phyloP scores from a whole-genome alignment of 2,329 filamentous ascomycete species.

The Amylocarpus encephaloides region DNA sequence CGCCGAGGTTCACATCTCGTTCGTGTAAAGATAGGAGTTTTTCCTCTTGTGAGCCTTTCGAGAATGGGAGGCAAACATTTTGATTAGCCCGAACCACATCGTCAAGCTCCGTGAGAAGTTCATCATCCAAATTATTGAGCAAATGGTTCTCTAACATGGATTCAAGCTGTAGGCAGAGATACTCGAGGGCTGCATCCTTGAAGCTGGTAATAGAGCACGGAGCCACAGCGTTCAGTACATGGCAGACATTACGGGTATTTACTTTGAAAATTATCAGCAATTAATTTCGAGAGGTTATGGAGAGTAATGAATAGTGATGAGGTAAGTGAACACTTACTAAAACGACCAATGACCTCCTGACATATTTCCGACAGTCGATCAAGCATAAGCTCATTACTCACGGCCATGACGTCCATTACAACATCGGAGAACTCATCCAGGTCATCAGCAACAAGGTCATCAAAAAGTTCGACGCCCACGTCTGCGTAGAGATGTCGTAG shows the following conservation, averaged over 20 bases:
- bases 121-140: constrained; percentile 77
- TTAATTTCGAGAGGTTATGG: too few relatives aligned
- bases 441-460: constrained; percentile 62
- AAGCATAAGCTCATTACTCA: constrained; percentile 92
- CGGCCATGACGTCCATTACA: constrained; percentile 83
- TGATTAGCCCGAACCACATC: constrained; percentile 77
- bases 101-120: constrained; percentile 77
- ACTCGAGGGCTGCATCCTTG: constrained; percentile 82
- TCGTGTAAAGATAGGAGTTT: constrained; percentile 54
- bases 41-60: constrained; percentile 68
- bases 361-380: constrained; percentile 86
- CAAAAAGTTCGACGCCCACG: constrained; percentile 71
- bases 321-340: constrained; percentile 43
- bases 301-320: not conserved
- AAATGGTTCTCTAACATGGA: constrained; percentile 85
- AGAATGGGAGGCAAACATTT: constrained; percentile 67
- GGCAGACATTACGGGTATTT: constrained; percentile 79
- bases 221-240: constrained; percentile 77
- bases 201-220: constrained; percentile 79
- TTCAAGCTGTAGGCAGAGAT: constrained; percentile 86
- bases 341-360: constrained; percentile 74
- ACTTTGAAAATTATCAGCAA: constrained; percentile 39
- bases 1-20: constrained; percentile 34
- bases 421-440: constrained; percentile 82
- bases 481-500: constrained; percentile 80